Conservation (phyloP, 2,329 filamentous ascomycete species). For the Clarireedia homoeocarpa region DNA sequence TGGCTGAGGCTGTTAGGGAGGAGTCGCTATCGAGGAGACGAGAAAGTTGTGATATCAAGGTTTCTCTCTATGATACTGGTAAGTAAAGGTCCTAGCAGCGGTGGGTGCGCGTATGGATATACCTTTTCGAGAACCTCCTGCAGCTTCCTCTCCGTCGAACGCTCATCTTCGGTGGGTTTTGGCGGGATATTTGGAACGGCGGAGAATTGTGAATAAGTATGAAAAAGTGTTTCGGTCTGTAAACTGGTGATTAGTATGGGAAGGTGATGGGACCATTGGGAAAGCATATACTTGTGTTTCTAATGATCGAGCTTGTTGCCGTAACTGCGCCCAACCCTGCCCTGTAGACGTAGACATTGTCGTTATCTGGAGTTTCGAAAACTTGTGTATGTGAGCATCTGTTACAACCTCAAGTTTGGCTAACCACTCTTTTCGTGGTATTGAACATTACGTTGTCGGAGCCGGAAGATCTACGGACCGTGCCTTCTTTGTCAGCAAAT, state of each 20-base stretch:
- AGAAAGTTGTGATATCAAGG: slow-evolving; percentile 70
- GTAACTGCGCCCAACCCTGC: slow-evolving; percentile 80
- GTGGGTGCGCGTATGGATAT: slow-evolving; percentile 16
- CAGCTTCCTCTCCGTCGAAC: slow-evolving; percentile 69
- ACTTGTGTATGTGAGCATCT: neutral
- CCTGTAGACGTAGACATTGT: slow-evolving; percentile 18
- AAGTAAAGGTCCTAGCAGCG: neutral
- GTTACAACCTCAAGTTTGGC: neutral
- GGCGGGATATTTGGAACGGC: slow-evolving; percentile 69
- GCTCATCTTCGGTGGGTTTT: slow-evolving; percentile 81
- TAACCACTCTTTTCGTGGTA: neutral
- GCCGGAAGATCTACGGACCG: slow-evolving; percentile 7
- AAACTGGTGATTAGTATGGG: neutral
- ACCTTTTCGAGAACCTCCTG: slow-evolving; percentile 80
- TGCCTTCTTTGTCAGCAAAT: neutral
- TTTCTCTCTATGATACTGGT: slow-evolving; percentile 57
- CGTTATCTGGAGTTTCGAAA: neutral
- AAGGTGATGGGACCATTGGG: neutral
- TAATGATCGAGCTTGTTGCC: slow-evolving; percentile 78
- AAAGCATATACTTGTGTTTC: slow-evolving; percentile 68
- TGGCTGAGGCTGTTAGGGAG: slow-evolving; percentile 73
- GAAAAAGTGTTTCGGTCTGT: slow-evolving; percentile 39
- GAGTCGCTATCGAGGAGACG: slow-evolving; percentile 92
- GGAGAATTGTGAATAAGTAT: slow-evolving; percentile 86
- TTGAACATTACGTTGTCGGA: slow-evolving; percentile 5